Evolutionary conservation across 148 eudicot genomes (phyloP).

Genomic region (Arbutus unedo): DNA sequence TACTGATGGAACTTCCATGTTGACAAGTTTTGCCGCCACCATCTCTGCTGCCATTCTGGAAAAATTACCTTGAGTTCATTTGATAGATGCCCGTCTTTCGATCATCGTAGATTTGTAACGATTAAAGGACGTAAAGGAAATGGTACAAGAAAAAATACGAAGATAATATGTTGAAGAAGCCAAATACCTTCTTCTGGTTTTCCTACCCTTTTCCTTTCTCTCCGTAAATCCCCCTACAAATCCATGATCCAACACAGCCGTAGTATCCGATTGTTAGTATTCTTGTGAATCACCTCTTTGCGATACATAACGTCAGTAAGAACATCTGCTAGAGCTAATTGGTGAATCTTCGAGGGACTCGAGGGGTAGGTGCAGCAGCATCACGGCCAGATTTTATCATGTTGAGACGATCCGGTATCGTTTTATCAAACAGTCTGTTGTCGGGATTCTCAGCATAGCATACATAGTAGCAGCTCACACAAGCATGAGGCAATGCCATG

Average conservation of each 20-base stretch:
- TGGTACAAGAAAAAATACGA: neutral
- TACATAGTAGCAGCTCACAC: conserved; percentile 91
- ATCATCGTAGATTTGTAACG: neutral
- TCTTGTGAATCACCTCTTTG: neutral
- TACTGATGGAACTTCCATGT: neutral
- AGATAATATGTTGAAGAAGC: neutral
- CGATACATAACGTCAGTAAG: neutral
- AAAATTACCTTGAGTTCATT: neutral
- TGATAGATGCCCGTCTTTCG: neutral
- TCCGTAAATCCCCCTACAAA: neutral
- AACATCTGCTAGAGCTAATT: conserved; percentile 17
- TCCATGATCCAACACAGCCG: neutral
- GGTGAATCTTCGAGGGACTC: conserved; percentile 66
- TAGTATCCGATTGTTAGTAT: neutral
- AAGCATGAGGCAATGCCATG: conserved; percentile 96
- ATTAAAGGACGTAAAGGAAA: neutral
- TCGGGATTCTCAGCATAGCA: conserved; percentile 91
- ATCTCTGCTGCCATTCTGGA: neutral
- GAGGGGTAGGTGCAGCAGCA: conserved; percentile 58
- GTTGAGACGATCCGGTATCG: conserved; percentile 50
- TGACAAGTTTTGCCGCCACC: neutral
- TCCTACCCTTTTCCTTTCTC: neutral
- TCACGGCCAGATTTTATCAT: conserved; percentile 57
- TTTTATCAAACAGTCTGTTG: conserved; percentile 64
- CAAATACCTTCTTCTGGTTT: neutral